Conservation (phyloP, 306 rosid species). For the Corylus avellana region DNA sequence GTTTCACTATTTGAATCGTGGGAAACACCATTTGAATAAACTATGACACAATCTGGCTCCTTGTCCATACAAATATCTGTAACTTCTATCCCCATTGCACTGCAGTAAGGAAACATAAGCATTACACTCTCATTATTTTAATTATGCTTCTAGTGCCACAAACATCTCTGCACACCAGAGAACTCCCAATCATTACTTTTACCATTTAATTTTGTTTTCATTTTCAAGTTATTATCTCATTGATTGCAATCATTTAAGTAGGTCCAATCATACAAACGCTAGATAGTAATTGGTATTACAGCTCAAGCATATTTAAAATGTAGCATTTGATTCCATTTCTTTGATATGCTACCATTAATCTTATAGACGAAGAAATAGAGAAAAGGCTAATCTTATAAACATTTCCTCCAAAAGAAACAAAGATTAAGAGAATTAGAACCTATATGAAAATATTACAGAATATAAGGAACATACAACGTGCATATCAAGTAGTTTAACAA, state of each 20-base stretch:
- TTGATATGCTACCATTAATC: not conserved
- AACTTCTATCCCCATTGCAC: constrained; percentile 78
- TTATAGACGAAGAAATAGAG: not conserved
- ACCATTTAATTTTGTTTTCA: not conserved
- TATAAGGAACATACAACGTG: not conserved
- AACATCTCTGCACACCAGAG: not conserved
- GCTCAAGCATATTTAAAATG: not conserved
- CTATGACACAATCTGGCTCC: constrained; percentile 74
- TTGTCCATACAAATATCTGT: constrained; percentile 82
- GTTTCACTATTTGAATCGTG: constrained; percentile 52
- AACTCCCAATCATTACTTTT: constrained; percentile 9
- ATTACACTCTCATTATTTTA: constrained; percentile 8
- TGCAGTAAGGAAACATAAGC: constrained; percentile 36
- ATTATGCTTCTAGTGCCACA: constrained; percentile 17
- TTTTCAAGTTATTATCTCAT: not conserved
- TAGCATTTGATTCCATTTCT: not conserved
- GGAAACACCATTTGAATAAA: constrained; percentile 60
- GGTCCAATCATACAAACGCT: not conserved
- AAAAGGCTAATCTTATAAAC: not conserved
- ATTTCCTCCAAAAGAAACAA: not conserved
- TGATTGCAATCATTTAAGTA: not conserved
- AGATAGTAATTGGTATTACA: not conserved
- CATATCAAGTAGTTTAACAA: not conserved
- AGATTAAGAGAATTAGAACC: not conserved
- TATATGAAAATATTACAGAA: not conserved